Conservation (phyloP, 1,284 basidiomycete species). For the Paramarasmius palmivorus region DNA sequence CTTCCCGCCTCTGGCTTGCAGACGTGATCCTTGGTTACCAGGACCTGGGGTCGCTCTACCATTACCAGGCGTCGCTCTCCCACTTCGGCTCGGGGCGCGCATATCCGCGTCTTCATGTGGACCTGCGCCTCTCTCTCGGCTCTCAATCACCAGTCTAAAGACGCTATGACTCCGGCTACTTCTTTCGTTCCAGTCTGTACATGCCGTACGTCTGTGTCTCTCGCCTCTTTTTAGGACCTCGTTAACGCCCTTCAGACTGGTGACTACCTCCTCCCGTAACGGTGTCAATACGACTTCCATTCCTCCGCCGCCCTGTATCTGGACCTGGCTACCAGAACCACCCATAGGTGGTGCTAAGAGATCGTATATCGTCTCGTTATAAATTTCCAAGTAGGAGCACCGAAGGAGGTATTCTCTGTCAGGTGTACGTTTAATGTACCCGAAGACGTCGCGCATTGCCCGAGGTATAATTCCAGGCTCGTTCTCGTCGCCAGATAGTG, state of each 20-base stretch:
- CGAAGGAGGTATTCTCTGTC: slow-evolving; percentile 91
- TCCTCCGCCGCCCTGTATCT: slow-evolving; percentile 70
- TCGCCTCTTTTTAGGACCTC: slow-evolving; percentile 87
- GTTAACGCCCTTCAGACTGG: slow-evolving; percentile 82
- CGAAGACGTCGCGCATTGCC: slow-evolving; percentile 85
- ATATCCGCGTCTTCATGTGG: slow-evolving; percentile 5
- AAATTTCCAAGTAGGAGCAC: slow-evolving; percentile 95
- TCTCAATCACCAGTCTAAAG: slow-evolving; percentile 87
- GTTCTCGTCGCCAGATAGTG: slow-evolving; percentile 78
- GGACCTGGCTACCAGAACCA: slow-evolving; percentile 64
- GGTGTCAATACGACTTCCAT: slow-evolving; percentile 66
- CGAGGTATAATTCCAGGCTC: slow-evolving; percentile 95
- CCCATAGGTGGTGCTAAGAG: slow-evolving; percentile 67
- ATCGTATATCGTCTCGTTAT: slow-evolving; percentile 93
- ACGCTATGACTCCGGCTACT: slow-evolving; percentile 93
- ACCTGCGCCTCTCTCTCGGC: slow-evolving; percentile 58
- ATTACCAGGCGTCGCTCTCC: slow-evolving; percentile 1
- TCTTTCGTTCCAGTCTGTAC: slow-evolving; percentile 96
- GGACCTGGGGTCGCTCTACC: slow-evolving; percentile 10
- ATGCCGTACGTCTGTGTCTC: slow-evolving; percentile 86
- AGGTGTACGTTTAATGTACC: slow-evolving; percentile 69
- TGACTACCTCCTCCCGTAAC: slow-evolving; percentile 89
- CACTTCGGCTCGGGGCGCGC: slow-evolving; percentile 2
- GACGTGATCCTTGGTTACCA: slow-evolving; percentile 53
- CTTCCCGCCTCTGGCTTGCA: slow-evolving; percentile 71